These are phyloP conservation scores for Colletotrichum orchidophilum DNA, from an alignment of 2,329 filamentous ascomycete species.

Conservation along the genomic window DNA sequence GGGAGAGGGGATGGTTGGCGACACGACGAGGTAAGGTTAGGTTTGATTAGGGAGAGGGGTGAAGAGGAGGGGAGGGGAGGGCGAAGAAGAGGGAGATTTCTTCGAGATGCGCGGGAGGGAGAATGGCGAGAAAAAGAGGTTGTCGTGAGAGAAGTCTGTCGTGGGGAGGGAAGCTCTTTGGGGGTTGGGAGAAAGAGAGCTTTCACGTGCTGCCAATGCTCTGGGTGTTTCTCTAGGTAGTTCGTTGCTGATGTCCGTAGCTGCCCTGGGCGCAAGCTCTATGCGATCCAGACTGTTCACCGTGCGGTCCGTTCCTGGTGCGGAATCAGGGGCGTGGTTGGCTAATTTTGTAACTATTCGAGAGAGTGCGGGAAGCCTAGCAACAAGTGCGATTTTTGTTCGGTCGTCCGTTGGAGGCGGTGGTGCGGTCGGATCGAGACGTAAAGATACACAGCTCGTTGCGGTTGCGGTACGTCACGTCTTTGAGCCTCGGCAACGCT, in stretches of 20 bases:
- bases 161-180: background rate
- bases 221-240: background rate
- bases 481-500: slow-evolving; percentile 25
- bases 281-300: background rate
- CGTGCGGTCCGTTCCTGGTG: slow-evolving; percentile 33
- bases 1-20: background rate
- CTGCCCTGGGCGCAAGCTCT: background rate
- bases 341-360: background rate
- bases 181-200: background rate
- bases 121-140: background rate
- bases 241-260: background rate
- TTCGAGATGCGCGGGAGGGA: no score
- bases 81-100: background rate
- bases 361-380: background rate
- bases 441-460: background rate
- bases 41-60: background rate
- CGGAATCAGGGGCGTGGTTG: background rate
- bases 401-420: slow-evolving; percentile 24
- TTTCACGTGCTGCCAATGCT: slow-evolving; percentile 9
- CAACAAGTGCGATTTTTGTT: background rate
- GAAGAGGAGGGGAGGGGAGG: background rate
- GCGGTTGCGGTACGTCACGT: slow-evolving; percentile 25
- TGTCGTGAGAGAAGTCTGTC: background rate
- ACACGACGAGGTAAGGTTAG: no score
- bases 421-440: background rate